Base-by-base conservation (phyloP, 192 early-diverging fungal species). In the Physocladia obscura region DNA sequence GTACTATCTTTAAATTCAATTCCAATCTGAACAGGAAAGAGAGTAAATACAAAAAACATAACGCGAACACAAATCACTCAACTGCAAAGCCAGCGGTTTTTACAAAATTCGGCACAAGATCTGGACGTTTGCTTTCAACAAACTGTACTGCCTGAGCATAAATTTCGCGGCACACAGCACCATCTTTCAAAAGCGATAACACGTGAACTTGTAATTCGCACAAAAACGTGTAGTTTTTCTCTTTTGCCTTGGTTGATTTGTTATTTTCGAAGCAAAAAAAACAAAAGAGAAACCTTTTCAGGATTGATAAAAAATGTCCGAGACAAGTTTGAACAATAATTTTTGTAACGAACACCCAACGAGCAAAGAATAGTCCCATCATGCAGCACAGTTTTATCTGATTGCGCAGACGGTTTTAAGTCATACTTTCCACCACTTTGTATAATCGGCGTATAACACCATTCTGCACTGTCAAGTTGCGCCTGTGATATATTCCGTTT, bases 371-470 rank as follows among this genome's bases (percentile, higher is more conserved):
- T 89, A 0, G 92, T 94, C 32, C 94, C 95, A 1, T 91, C 87
- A 70, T 94, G 93, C 34, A 99, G 76, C 32, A 76, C 73, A n/a
- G 87, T 85, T 0, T 79, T 76, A 77, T 90, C 87, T 30, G 92
- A 93, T 37, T 76, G 76, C 4, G 94, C 96, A 2, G 88, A 89
- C 11, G 91, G 84, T 62, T 84, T 87, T 58, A 99, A 80, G 64
- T 96, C 90, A 76, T 94, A 99, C 36, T 86, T 81, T 39, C 96
- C 96, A 60, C 97, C 97, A 80, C 93, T 94, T 79, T 98, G 96
- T 67, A 99, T 89, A 56, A 96, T 93, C 5, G 97, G 97, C 5
- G 88, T 79, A 47, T 95, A 93, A 69, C 93, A 93, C 92, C 91
- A 94, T 49, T 99, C 97, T 8, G 87, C 77, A 59, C 85, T 81